Evolutionary conservation across 192 early-diverging fungal species (phyloP), one percentile per base, ranked within the genome.

Genomic region (Umbelopsis ramanniana): DNA sequence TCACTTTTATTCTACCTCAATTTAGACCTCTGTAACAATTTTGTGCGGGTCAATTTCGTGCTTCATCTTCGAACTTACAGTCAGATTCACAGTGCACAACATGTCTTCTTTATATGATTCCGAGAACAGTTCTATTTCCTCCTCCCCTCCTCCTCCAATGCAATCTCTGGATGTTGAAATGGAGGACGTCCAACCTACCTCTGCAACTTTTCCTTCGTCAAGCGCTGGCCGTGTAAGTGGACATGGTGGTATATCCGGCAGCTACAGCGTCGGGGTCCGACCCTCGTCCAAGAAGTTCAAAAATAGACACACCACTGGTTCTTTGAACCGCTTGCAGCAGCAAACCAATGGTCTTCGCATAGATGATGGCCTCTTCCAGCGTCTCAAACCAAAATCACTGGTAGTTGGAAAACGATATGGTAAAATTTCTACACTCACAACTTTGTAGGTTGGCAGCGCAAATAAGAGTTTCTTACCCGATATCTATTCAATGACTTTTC

Each of bases 301-400:
- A 43, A 52, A 29, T 38, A 70, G 33, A 33, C 47, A 70, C 53
- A 26, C 19, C 4, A 63, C 57, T 7, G 57, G 57, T 63, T 63
- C 57, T 19, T 38, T 63, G 57, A 63, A 37, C 33, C 57, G 57
- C 26, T 63, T 63, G 7, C 57, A 63, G 17, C 57, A 63, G 33
- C 57, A 63, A 37, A 63, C 57, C 26, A 29, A 63, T 37, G 57
- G 57, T 35, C 57, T 63, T 3, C 66, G 46, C 46, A 69, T 73
- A 14, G 50, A 66, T 63, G 74, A 75, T 23, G 71, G 71, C 4
- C 57, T 72, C 71, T 72, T 72, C 24, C 71, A 72, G 37, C 52
- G 38, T n/a, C 17, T 60, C 2, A 72, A 19, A 37, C 48, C 52
- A 12, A 23, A 68, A 12, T 50, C 53, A 19, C 37, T 68, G 17